Base-by-base conservation (phyloP, 1,284 basidiomycete genomes). In the Cystobasidium slooffiae region DNA sequence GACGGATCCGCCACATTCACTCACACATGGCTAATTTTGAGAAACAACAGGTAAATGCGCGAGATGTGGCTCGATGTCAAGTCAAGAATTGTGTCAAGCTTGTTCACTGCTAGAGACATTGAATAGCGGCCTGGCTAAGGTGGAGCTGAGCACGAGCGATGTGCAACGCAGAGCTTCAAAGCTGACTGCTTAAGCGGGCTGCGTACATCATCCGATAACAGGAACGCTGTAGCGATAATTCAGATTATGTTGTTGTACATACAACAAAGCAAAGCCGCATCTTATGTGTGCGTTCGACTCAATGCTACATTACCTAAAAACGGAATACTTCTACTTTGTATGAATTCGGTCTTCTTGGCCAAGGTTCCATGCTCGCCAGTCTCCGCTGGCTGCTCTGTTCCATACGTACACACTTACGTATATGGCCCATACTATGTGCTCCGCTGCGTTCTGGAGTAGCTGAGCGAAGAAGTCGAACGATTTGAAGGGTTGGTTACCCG, bases 91-190 rank as follows among this genome's bases (percentile, higher is more conserved):
- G 18, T 97, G 94, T 82, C 84, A 97, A 84, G 94, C 94, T 0
- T 97, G 94, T 78, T 91, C 90, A 0, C 84, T 97, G 20, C 85
- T 97, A 0, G 92, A 97, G 81, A 91, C 93, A 9, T 85, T 97
- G n/a, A 94, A 97, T 82, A 86, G 89, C 58, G 93, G 93, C 4
- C 86, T 91, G 82, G 89, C 83, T 20, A 77, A 80, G 22, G 78
- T 82, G 12, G 52, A 68, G 12, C 53, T 74, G 18, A 63, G 62
- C 52, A 51, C 62, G 6, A 59, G 56, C 37, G 56, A 59, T n/a
- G 56, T 59, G 56, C 56, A 59, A n/a, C 22, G 56, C 37, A 59
- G 20, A n/a, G 56, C 56, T 9, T 18, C 18, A n/a, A 59, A 59
- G 56, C 39, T 41, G 9, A 59, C 16, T 9, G 56, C 18, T 41